Evolutionary conservation across 2,329 filamentous ascomycete genomes (phyloP), one percentile per base, ranked within the genome.

Genomic region (Hirsutella minnesotensis): DNA sequence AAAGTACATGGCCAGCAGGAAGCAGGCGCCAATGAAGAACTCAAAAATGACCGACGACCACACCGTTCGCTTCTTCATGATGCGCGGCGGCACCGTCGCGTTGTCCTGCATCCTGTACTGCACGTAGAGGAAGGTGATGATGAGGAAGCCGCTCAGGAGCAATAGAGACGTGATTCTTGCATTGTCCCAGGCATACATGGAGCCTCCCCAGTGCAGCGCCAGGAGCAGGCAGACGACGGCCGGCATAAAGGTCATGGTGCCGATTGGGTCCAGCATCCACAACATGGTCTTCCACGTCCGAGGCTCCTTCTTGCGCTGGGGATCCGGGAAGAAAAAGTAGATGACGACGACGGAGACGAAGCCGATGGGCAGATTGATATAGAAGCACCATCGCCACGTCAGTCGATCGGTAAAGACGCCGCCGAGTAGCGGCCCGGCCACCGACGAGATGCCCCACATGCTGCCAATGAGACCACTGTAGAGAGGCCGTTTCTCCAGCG

Each of bases 121-220:
- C 10, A 73, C 56, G 41, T 53, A 63, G 33, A 70, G 48, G 46
- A 80, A 81, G 22, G 69, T 48, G 43, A 55, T 43, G 15, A 64
- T 56, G 54, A 75, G 65, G 18, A 63, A 53, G 1, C 54, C 70
- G n/a, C 65, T 66, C 4, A 70, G 67, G 7, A 68, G 61, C 42
- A 78, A 68, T n/a, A 77, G 57, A 1, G 69, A 71, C 30, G 77
- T 69, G 39, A 76, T 62, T 18, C 57, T 60, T 12, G 64, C 55
- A 56, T 62, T 65, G 44, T 55, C 61, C 75, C 74, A 79, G 5
- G 72, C 40, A 42, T 72, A 69, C 22, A 67, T 55, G 33, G 66
- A 59, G 9, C 75, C 75, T 15, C 73, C 75, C 68, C 71, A 78
- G 50, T 78, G 68, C 34, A 79, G 60, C 9, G 72, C 74, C 4